phyloP scores from a whole-genome alignment of 2,329 filamentous ascomycete species.

The Sphaerulina vaccinii region DNA sequence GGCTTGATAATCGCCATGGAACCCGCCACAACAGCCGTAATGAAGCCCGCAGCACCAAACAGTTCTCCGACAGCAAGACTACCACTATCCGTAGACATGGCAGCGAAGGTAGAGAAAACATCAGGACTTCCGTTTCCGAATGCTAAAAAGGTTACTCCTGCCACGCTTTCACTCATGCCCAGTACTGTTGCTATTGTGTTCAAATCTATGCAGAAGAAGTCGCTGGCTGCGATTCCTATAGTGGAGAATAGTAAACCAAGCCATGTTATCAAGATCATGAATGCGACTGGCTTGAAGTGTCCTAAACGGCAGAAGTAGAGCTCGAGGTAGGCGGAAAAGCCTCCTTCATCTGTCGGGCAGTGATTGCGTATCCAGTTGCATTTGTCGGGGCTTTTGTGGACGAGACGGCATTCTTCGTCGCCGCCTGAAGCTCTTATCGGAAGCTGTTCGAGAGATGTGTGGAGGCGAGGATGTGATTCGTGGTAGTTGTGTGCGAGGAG shows the following conservation, averaged over 20 bases:
- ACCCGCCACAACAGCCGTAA: constrained; percentile 91
- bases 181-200: constrained; percentile 87
- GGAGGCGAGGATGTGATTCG: constrained; percentile 6
- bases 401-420: constrained; percentile 67
- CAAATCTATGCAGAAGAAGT: constrained; percentile 97
- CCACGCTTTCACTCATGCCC: constrained; percentile 92
- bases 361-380: constrained; percentile 82
- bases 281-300: constrained; percentile 71
- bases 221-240: constrained; percentile 94
- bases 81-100: constrained; percentile 96
- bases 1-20: constrained; percentile 97
- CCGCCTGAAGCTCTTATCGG: constrained; percentile 9
- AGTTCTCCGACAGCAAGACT: constrained; percentile 94
- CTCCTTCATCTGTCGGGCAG: constrained; percentile 85
- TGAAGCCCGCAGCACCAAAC: constrained; percentile 92
- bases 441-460: constrained; percentile 10
- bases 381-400: constrained; percentile 75
- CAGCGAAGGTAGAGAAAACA: constrained; percentile 97
- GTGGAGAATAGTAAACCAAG: constrained; percentile 88
- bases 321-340: constrained; percentile 81
- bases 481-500: constrained; percentile 18
- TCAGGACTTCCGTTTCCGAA: constrained; percentile 98
- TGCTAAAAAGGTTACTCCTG: constrained; percentile 92
- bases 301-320: constrained; percentile 84
- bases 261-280: constrained; percentile 76